Evolutionary conservation across 1,284 basidiomycete genomes (phyloP), one percentile per base, ranked within the genome.

Genomic region (Trichosporon sp.): DNA sequence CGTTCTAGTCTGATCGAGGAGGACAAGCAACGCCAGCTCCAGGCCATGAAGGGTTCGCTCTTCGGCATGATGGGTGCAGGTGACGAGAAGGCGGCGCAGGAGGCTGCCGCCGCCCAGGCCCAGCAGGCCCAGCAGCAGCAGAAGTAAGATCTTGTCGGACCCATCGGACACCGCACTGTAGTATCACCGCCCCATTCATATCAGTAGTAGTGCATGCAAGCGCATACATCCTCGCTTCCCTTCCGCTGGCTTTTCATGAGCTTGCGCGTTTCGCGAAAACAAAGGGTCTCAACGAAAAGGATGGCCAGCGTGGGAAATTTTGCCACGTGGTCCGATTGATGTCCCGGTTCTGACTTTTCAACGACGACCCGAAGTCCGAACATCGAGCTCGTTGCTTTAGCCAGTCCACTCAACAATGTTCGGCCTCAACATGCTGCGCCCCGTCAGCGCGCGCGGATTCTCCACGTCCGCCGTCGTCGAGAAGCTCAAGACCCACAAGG

Each of bases 1-100:
- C 70, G 63, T 74, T 7, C 78, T 74, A 85, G 86, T 74, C 79
- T 87, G 78, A 87, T 87, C 71, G 86, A 87, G 78, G 87, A 88
- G 73, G 94, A 98, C 78, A 90, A 90, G 80, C 88, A 93, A 80
- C 88, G 90, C 67, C 90, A 92, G 86, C 85, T 90, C 78, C 87
- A 87, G 70, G 87, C 88, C 79, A 81, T 80, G 78, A 88, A 80
- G 74, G 88, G 86, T 0, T 86, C 84, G 4, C 69, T 89, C 43
- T 83, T 87, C 69, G 83, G 85, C 35, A 80, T 85, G 63, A 73
- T 88, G 38, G 79, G 81, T 43, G 80, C 80, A 16, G 76, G 75
- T 4, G 32, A 61, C n/a, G 48, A 40, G 38, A 40, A 40, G 38
- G 10, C 38, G 1, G 51, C 56, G 19, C 11, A 56, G 19, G 67